Base-by-base conservation (phyloP, 176 grass and related monocot genomes). In the Avena eriantha region DNA sequence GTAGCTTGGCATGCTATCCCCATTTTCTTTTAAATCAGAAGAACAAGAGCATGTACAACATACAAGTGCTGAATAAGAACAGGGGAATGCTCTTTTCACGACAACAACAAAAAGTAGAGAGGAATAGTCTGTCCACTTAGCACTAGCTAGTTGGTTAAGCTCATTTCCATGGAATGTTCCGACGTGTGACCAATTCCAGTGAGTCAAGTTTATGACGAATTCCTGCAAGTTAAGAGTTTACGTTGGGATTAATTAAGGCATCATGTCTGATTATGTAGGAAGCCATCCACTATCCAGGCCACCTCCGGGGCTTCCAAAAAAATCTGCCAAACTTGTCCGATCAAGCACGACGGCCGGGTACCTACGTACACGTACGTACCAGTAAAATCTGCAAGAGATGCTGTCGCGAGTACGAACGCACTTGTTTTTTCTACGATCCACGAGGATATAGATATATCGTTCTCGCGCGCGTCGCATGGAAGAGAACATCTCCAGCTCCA, bases 291-390 rank as follows among this genome's bases (percentile, higher is more conserved):
- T 41, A 41, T 41, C 39, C 39, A 81, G 15, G 15, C 9, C 26
- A 13, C 53, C 7, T 8, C 61, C 9, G 45, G 19, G 83, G 35
- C 17, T 67, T 88, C 78, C 80, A 91, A 77, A 81, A 81, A 88
- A 6, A 18, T 39, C 78, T 48, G 82, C 86, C 90, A 55, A 88
- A 88, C 90, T 88, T 81, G 71, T 64, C 78, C 86, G 69, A 88
- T 78, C 78, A 85, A 45, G 36, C 72, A 49, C 72, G 45, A 22
- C 16, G 72, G 46, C 19, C 19, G 34, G 5, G 46, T 84, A 22
- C 22, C 53, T 41, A 41, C 39, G 7, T 41, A 41, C 58, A 43
- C 57, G 50, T 87, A 59, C 46, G 69, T 79, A 63, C 57, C 12
- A 60, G 79, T 43, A 73, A 46, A 65, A 82, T 47, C 13, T 5